A percentile compares a stretch with the other conserved stretches of the same genome.
These are phyloP conservation scores for Pythium phragmiticola DNA, from an alignment of 352 stramenopile genomes.

Conservation along the genomic window DNA sequence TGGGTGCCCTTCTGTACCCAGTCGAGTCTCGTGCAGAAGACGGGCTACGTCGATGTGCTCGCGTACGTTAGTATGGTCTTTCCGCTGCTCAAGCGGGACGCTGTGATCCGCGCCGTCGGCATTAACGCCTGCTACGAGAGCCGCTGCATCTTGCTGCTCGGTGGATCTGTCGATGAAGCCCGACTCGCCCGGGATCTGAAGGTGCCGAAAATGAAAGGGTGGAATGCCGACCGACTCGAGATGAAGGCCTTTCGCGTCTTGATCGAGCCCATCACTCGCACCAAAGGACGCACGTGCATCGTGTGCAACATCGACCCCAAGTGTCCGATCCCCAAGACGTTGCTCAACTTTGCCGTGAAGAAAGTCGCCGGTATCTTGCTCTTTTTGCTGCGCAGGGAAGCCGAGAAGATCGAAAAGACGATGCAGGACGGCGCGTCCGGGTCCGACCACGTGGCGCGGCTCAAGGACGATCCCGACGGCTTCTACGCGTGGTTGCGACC, in stretches of 20 bases:
- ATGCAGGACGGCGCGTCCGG: conserved; percentile 34
- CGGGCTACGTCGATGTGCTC: conserved; percentile 52
- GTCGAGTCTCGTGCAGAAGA: conserved; percentile 54
- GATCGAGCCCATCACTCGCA: conserved; percentile 73
- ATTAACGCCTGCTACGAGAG: conserved; percentile 84
- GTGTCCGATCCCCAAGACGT: conserved; percentile 58
- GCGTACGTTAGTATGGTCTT: conserved; percentile 70
- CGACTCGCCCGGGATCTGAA: conserved; percentile 27
- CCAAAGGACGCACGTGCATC: conserved; percentile 65
- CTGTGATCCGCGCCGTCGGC: conserved; percentile 63
- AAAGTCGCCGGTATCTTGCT: conserved; percentile 78
- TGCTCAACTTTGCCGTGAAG: conserved; percentile 85
- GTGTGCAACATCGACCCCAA: conserved; percentile 81
- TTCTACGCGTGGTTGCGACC: conserved; percentile 76
- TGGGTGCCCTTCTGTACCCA: conserved; percentile 80
- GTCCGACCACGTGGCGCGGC: conserved; percentile 61
- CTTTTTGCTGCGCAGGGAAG: conserved; percentile 74
- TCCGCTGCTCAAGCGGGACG: conserved; percentile 71
- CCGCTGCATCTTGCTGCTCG: conserved; percentile 64
- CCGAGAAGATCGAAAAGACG: conserved; percentile 69
- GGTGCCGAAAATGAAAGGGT: conserved; percentile 58
- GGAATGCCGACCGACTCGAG: conserved; percentile 71
- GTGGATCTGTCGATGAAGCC: conserved; percentile 48
- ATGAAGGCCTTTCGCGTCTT: conserved; percentile 72
- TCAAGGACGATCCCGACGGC: conserved; percentile 62